Base-by-base conservation (phyloP, 192 early-diverging fungal genomes). In the Backusella liffmaniae region DNA sequence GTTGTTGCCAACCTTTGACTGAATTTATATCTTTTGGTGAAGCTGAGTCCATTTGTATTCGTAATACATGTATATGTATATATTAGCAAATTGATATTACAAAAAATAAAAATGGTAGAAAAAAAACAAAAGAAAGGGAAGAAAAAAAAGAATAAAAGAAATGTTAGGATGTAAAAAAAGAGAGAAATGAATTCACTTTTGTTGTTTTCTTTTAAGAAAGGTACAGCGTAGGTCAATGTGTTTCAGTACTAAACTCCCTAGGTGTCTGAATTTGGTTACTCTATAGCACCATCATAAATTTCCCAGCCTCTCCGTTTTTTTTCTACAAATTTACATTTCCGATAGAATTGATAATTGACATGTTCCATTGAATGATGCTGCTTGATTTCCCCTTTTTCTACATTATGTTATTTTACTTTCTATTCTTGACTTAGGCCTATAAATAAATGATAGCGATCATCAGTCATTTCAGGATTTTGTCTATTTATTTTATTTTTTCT, bases 231-330 rank as follows among this genome's bases (percentile, higher is more conserved):
- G 59, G 65, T 74, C 73, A 74, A 67, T 67, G 65, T 74, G 73
- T 74, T 74, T 74, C 73, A 74, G 29, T 74, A 74, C 73, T 74
- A 74, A 74, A 44, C 39, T 74, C 59, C 73, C 73, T 41, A 67
- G 12, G 41, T 36, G 16, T 66, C 73, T 74, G 65, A 39, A 66
- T 74, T 67, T 74, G 59, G 73, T 74, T 74, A 74, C 65, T 70
- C 13, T 9, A 26, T 70, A 44, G n/a, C 41, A 29, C 56, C 56
- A 21, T 68, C 36, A 39, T 16, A 23, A 39, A 69, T 69, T 69
- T 69, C 67, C 67, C 67, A 74, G 51, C 39, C 67, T 35, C 67
- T 35, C 56, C 56, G 56, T 62, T 29, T 62, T 56, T 56, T 62
- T 62, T 62, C 56, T 62, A 62, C 56, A 62, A 62, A 62, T 62